A percentile compares a stretch with the other conserved stretches of the same genome.
These are phyloP conservation scores for Colletotrichum sp. DNA, from an alignment of 2,329 filamentous ascomycete genomes.

Conservation along the genomic window DNA sequence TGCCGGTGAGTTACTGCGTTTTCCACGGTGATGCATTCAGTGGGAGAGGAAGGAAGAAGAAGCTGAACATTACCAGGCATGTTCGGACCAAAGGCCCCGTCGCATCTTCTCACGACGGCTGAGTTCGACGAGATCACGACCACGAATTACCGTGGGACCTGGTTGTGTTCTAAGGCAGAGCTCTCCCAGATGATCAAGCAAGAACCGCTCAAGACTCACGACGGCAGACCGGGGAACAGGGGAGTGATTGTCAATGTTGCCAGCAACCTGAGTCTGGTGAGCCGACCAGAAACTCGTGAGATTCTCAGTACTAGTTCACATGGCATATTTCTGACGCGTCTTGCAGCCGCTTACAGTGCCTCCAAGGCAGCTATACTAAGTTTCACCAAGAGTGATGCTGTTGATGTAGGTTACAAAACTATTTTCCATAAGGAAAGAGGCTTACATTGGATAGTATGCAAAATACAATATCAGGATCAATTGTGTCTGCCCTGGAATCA, in stretches of 20 bases:
- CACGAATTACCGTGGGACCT: slow-evolving; percentile 49
- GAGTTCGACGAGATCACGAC: slow-evolving; percentile 48
- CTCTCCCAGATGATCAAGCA: slow-evolving; percentile 48
- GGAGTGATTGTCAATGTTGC: slow-evolving; percentile 52
- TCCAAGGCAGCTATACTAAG: slow-evolving; percentile 50
- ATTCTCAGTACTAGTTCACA: neutral
- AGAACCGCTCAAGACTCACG: slow-evolving; percentile 44
- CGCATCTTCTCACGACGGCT: slow-evolving; percentile 34
- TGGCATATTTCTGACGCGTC: neutral
- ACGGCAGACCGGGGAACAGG: slow-evolving; percentile 43
- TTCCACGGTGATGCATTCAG: neutral
- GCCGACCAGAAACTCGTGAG: slow-evolving; percentile 43
- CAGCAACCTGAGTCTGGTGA: slow-evolving; percentile 46
- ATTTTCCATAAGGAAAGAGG: neutral
- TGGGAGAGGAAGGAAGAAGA: neutral
- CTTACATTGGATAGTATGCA: slow-evolving; percentile 37
- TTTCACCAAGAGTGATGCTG: slow-evolving; percentile 52
- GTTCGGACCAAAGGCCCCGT: slow-evolving; percentile 38
- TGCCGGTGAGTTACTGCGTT: slow-evolving; percentile 33
- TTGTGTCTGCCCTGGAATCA: slow-evolving; percentile 50
- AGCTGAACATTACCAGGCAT: slow-evolving; percentile 30
- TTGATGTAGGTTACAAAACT: slow-evolving; percentile 38
- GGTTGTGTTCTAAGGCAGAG: slow-evolving; percentile 48
- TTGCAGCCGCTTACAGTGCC: slow-evolving; percentile 47
- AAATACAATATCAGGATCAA: slow-evolving; percentile 50